Evolutionary conservation across 257 asterid species (phyloP).

Genomic region (Anisodus acutangulus): DNA sequence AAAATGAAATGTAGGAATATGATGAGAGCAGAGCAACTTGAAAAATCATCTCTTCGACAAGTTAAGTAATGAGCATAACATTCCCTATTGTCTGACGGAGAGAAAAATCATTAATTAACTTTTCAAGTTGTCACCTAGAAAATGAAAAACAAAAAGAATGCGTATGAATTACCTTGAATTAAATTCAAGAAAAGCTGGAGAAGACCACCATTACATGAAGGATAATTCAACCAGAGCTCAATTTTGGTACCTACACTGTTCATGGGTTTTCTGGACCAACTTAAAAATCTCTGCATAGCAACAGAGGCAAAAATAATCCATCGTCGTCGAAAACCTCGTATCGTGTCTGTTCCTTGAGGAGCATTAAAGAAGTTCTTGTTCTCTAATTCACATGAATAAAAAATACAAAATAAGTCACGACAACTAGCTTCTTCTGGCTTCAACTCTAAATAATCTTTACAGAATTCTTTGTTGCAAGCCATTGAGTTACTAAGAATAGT

Average conservation of each 20-base stretch:
- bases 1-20: too few relatives aligned
- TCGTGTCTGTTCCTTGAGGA: constrained; percentile 28
- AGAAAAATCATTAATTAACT: too few relatives aligned
- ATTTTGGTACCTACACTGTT: constrained; percentile 43
- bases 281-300: constrained; percentile 45
- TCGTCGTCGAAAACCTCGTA: constrained; percentile 42
- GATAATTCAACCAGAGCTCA: constrained; percentile 55
- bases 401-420: constrained; percentile 48
- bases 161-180: constrained; percentile 42
- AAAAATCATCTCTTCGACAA: too few relatives aligned
- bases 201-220: constrained; percentile 60
- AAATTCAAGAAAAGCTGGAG: constrained; percentile 46
- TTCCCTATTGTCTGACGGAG: too few relatives aligned
- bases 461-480: constrained; percentile 38
- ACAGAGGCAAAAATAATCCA: constrained; percentile 69
- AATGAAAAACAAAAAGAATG: neutral
- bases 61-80: too few relatives aligned
- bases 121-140: too few relatives aligned
- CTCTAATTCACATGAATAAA: constrained; percentile 47
- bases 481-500: neutral
- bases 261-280: constrained; percentile 50
- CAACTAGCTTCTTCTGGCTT: constrained; percentile 52
- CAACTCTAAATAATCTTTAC: constrained; percentile 45
- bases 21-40: neutral
- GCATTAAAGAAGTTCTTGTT: constrained; percentile 42